phyloP scores from a whole-genome alignment of 2,329 filamentous ascomycete species.

The Celoporthe dispersa region DNA sequence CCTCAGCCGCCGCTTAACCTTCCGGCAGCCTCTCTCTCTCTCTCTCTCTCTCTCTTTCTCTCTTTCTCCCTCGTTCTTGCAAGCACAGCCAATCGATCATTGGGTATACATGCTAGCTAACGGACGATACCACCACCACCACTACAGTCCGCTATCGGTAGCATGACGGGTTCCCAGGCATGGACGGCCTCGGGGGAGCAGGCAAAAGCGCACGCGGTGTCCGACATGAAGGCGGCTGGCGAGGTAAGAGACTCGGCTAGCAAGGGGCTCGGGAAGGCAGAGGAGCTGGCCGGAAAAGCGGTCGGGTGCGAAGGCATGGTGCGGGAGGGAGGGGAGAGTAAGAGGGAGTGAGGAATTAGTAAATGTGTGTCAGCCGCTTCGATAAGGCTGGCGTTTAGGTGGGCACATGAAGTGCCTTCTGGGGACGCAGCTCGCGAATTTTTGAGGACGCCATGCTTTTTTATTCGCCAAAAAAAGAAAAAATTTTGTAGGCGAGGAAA shows the following conservation, averaged over 20 bases:
- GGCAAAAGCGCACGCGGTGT: conserved; percentile 65
- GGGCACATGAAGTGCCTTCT: not conserved
- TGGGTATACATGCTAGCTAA: conserved; percentile 4
- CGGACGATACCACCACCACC: not conserved
- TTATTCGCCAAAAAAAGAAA: too few relatives aligned
- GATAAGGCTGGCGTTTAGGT: not conserved
- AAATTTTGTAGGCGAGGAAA: not conserved
- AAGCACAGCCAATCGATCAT: not conserved
- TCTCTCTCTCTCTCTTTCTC: not conserved
- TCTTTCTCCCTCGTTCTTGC: not conserved
- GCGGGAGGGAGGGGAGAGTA: conserved; percentile 60
- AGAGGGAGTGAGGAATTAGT: conserved; percentile 32
- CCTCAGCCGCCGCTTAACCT: not conserved
- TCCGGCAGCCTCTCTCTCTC: too few relatives aligned
- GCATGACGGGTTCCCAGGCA: conserved; percentile 62
- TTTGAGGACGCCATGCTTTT: too few relatives aligned
- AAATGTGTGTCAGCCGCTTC: not conserved
- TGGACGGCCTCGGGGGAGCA: conserved; percentile 68
- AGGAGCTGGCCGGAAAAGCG: conserved; percentile 66
- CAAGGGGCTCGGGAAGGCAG: conserved; percentile 64
- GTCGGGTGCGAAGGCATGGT: conserved; percentile 73
- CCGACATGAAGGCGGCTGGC: conserved; percentile 64
- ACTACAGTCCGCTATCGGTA: conserved; percentile 61
- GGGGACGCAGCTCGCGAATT: too few relatives aligned
- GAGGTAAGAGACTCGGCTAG: conserved; percentile 57